Evolutionary conservation across 495 filamentous ascomycete species (phyloP), one percentile per base, ranked within the genome.

Genomic region (Penicillium atrosanguineum): DNA sequence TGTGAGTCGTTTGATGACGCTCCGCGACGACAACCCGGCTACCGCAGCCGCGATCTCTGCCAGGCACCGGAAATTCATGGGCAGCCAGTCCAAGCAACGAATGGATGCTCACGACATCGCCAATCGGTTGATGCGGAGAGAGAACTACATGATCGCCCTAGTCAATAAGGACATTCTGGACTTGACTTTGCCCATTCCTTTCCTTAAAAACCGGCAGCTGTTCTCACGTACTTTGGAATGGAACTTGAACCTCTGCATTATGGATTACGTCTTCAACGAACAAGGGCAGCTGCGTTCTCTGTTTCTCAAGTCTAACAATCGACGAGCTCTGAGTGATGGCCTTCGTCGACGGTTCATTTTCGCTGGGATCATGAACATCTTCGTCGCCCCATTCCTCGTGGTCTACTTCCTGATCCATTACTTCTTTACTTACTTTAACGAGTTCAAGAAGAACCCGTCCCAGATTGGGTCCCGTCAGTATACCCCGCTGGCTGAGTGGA

Each of bases 21-120:
- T 97, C 7, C 78, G 95, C 60, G 92, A 97, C 68, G 79, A 86
- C 34, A 98, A 98, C 61, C 84, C 90, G 23, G 81, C 84, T 40
- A 96, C 92, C 15, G 89, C 90, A 3, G 82, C 83, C 14, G 80
- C 82, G 12, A 63, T 86, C n/a, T 78, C 79, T 43, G 70, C 82
- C 6, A 72, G 73, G 41, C 80, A 83, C 57, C 82, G 88, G 42
- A 83, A 77, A 48, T 92, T 84, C 55, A 71, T 94, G 39, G 87
- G 88, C 34, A 89, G 80, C 57, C 90, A 93, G 60, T 95, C 94
- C 18, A 96, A 97, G 69, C 89, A 97, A 73, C 81, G 94, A 46
- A 87, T 97, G 70, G 94, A 97, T 73, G 94, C 94, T 4, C 89
- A 96, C 57, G 93, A 96, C 66, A 96, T 98, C 67, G 95, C 94